These are phyloP conservation scores for Fusarium sp. DNA, from an alignment of 2,329 filamentous ascomycete genomes.

Conservation along the genomic window DNA sequence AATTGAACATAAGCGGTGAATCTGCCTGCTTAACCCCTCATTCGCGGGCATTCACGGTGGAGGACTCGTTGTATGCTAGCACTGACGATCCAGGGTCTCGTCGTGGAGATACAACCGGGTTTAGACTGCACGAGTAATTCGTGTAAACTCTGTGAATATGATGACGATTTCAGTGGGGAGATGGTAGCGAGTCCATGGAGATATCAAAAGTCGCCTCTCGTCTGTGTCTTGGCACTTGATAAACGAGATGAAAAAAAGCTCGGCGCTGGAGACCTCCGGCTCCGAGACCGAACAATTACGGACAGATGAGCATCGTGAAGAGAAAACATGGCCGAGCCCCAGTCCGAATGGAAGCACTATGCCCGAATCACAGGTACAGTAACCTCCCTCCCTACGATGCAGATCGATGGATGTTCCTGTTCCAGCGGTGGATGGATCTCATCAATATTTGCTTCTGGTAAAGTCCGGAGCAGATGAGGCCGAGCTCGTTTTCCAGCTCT, in stretches of 20 bases:
- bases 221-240: constrained; percentile 23
- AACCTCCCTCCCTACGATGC: constrained; percentile 26
- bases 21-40: constrained; percentile 22
- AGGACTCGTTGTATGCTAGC: constrained; percentile 1
- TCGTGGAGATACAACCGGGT: constrained; percentile 13
- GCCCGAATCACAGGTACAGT: background rate
- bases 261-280: constrained; percentile 10
- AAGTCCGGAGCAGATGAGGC: background rate
- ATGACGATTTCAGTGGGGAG: constrained; percentile 31
- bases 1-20: constrained; percentile 25
- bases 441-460: background rate
- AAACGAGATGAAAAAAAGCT: constrained; percentile 24
- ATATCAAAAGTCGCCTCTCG: constrained; percentile 14
- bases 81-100: constrained; percentile 34
- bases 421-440: background rate
- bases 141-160: constrained; percentile 1
- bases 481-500: constrained; percentile 23
- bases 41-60: constrained; percentile 20
- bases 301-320: background rate
- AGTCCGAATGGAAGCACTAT: constrained; percentile 12
- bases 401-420: background rate
- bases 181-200: background rate
- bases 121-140: constrained; percentile 3
- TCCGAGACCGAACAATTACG: constrained; percentile 31
- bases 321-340: background rate